Base-by-base conservation (phyloP, 2,329 filamentous ascomycete genomes). In the Cladosporium sp. region DNA sequence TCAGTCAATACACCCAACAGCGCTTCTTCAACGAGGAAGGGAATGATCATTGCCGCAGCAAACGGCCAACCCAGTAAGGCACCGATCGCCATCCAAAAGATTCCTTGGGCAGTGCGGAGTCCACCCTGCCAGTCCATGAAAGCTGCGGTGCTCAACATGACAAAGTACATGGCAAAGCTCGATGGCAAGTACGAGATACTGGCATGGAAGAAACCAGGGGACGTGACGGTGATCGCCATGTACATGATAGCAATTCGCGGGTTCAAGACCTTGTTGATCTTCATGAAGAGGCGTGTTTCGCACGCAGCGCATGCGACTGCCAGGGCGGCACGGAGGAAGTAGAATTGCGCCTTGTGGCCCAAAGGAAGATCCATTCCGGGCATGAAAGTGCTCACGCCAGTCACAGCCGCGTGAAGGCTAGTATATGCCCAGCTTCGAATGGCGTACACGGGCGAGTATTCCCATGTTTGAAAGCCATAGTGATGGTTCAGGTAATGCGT, bases 401-500 rank as follows among this genome's bases (percentile, higher is more conserved):
- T 36, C 24, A 51, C n/a, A 8, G 37, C 70, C 20, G 90, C 88
- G 70, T 99, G 92, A 1, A 96, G 71, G 4, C 77, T 80, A 34
- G 95, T 77, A 64, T 99, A 99, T 18, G 90, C 77, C 93, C 93
- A 99, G 72, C 90, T 96, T 56, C 93, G 84, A 61, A 99, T 96
- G 45, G 90, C 88, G 70, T 88, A 97, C 52, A 92, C 85, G 4
- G 93, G 93, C 1, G 92, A 95, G 71, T 97, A 99, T 70, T 99
- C 93, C 93, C 93, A 99, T 1, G 93, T 99, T 73, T 99, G 91
- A 44, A 96, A 77, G 34, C 92, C 93, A 64, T 95, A 92, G 61
- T 89, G 88, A 74, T 96, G 90, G 53, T 84, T 86, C 22, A 99
- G 80, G 70, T 96, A 99, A 70, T 99, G 93, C 0, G 91, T 84